Evolutionary conservation across 768 basidiomycete genomes (phyloP), one percentile per base, ranked within the genome.

Genomic region (Hericium rajendrae): DNA sequence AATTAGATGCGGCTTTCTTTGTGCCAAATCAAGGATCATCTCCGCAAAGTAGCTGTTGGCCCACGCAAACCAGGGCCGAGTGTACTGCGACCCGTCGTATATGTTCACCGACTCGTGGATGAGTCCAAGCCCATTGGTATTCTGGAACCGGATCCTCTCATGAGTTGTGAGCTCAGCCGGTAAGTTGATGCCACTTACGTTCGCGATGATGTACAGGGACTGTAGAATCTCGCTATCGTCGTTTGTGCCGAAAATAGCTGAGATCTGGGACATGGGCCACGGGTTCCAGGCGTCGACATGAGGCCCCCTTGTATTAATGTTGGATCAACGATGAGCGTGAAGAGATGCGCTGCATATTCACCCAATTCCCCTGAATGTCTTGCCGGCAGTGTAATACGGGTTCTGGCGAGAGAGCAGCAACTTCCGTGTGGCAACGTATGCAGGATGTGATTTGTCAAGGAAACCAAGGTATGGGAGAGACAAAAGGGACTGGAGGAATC

Each of bases 211-310:
- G 59, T 86, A 86, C 20, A 91, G 67, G 2, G 79, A 76, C 10
- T 76, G 68, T 59, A 83, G 48, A 48, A 91, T 90, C 62, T 88
- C 87, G 16, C 71, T 66, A 64, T 90, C 87, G 62, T 88, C 73
- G 66, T 89, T 82, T 9, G 84, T 84, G 2, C 87, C 85, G 66
- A 82, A 89, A 57, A 89, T 85, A 15, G 82, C 79, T 24, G 81
- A 81, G 46, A 91, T 81, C 54, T 83, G 85, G 22, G 87, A 85
- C 88, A 91, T 91, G 2, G 88, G 88, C 88, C 88, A 90, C 49
- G 86, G 86, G 66, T 86, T 76, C 79, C 80, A 85, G 10, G 79
- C 78, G 64, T 82, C 80, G 51, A 85, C 79, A 68, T 91, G 88
- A 38, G 88, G 88, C 4, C 88, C 87, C 37, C 87, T 88, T 18